Conservation (phyloP, 768 basidiomycete species). For the Kwoniella dendrophila region DNA sequence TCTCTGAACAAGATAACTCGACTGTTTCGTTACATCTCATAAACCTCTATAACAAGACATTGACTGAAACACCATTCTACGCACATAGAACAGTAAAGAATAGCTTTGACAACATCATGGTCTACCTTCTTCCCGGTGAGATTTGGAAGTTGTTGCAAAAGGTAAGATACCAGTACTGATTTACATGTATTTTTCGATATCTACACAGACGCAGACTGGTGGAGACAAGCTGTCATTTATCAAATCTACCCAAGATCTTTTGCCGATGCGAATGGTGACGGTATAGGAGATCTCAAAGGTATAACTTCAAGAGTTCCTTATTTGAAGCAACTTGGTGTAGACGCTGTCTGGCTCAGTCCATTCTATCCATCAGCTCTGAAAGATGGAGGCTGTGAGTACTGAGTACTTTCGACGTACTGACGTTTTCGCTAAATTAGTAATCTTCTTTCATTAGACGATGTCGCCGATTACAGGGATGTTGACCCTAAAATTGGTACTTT, state of each 20-base stretch:
- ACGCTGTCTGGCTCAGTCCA: conserved; percentile 45
- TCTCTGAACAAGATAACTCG: no score
- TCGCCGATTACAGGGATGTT: conserved; percentile 49
- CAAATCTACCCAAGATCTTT: conserved; percentile 51
- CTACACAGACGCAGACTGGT: conserved; percentile 38
- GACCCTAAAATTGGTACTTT: conserved; percentile 45
- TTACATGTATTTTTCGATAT: not conserved
- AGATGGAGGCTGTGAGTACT: conserved; percentile 51
- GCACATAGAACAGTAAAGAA: no score
- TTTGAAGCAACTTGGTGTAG: conserved; percentile 34
- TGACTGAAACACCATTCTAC: no score
- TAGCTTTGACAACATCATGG: not conserved
- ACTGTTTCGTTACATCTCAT: no score
- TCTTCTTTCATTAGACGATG: conserved; percentile 31
- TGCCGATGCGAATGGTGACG: conserved; percentile 44
- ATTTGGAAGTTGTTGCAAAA: no score
- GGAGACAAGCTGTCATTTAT: conserved; percentile 46
- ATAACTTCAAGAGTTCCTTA: conserved; percentile 41
- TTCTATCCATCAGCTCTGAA: conserved; percentile 48
- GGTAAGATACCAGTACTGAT: not conserved
- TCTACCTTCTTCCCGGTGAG: conserved; percentile 1
- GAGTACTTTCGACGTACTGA: no score
- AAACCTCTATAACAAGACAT: no score
- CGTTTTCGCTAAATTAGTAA: no score
- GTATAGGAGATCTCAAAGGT: conserved; percentile 46